Conservation (phyloP, 345 rosid species). For the Jatropha curcas region DNA sequence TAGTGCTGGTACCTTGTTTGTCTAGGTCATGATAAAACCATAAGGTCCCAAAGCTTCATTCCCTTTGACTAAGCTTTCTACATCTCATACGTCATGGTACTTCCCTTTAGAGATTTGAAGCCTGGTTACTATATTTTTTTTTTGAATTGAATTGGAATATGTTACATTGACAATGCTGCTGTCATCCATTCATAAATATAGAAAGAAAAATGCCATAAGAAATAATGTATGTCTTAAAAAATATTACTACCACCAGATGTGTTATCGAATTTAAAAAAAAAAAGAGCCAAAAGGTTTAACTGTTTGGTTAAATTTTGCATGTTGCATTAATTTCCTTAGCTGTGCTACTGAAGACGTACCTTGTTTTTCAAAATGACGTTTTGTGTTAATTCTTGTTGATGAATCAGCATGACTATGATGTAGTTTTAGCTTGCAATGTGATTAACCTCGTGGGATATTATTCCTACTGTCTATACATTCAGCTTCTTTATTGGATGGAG, state of each 20-base stretch:
- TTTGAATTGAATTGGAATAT: not conserved
- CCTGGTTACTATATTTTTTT: not conserved
- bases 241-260: not conserved
- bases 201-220: not conserved
- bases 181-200: not conserved
- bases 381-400: not conserved
- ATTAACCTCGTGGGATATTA: not conserved
- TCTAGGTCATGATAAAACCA: not conserved
- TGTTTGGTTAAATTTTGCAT: not conserved
- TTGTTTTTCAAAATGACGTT: not conserved
- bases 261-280: not conserved
- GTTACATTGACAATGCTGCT: not conserved
- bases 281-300: not conserved
- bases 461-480: conserved; percentile 20
- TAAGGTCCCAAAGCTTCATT: not conserved
- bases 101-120: not conserved
- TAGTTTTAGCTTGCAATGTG: conserved; percentile 2
- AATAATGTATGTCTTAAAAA: not conserved
- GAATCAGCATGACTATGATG: not conserved
- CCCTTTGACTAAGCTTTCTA: no score
- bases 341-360: not conserved
- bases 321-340: not conserved
- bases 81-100: not conserved
- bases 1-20: not conserved
- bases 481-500: conserved; percentile 74